Conservation (phyloP, 352 stramenopile genomes). For the Chrysophaeum taylorii region DNA sequence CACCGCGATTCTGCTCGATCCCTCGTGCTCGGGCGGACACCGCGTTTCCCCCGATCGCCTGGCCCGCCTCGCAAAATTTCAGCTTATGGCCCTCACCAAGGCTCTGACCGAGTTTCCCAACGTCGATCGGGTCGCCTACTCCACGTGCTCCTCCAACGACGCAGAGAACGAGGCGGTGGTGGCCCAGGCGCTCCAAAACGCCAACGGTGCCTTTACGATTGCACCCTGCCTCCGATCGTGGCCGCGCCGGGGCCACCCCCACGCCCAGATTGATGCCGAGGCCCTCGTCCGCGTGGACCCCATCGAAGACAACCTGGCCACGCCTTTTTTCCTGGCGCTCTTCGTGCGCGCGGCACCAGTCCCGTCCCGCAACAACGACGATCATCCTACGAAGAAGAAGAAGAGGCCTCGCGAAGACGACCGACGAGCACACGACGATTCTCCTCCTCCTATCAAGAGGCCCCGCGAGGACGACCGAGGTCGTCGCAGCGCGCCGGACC, state of each 20-base stretch:
- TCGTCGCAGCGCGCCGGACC: no score
- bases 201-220: slow-evolving; percentile 48
- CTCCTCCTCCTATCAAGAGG: no score
- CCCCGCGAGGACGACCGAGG: no score
- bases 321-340: slow-evolving; percentile 93
- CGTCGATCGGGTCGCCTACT: slow-evolving; percentile 86
- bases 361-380: no score
- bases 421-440: no score
- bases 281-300: slow-evolving; percentile 73
- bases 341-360: slow-evolving; percentile 64
- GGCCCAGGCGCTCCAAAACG: slow-evolving; percentile 53
- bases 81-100: slow-evolving; percentile 79
- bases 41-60: slow-evolving; percentile 57
- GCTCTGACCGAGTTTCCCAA: slow-evolving; percentile 77
- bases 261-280: slow-evolving; percentile 48
- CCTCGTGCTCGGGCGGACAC: slow-evolving; percentile 76
- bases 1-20: slow-evolving; percentile 81
- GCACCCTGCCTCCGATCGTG: slow-evolving; percentile 55
- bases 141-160: slow-evolving; percentile 87
- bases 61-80: slow-evolving; percentile 82
- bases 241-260: slow-evolving; percentile 52
- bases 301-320: slow-evolving; percentile 76
- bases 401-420: no score
- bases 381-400: no score
- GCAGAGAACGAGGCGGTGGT: slow-evolving; percentile 92